Base-by-base conservation (phyloP, 768 basidiomycete species). In the Cystobasidium onofrii region DNA sequence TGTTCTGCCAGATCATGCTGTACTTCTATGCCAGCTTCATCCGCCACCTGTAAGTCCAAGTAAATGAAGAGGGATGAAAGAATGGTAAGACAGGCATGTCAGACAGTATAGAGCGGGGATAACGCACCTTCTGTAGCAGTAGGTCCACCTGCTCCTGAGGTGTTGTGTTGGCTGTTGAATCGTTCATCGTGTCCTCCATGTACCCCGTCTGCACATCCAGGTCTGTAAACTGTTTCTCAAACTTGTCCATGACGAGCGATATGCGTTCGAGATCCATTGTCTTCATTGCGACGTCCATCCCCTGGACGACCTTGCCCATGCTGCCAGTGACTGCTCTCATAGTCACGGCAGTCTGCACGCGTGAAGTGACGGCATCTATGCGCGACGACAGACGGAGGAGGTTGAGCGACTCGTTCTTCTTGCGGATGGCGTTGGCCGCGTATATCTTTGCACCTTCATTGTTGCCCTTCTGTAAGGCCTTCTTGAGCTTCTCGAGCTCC, bases 201-300 rank as follows among this genome's bases (percentile, higher is more conserved):
- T 95, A 94, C 4, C 88, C 90, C 20, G 96, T 95, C 81, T 98
- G 95, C 7, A 99, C 96, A 80, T 98, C 96, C 23, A 99, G 87
- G 81, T 98, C 96, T 43, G 91, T 85, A 83, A 98, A 98, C 77
- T 98, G 95, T 4, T 88, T 76, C 81, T 99, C 96, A 82, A 99
- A 99, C 83, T 93, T 98, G 84, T 98, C 96, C 96, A 99, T 98
- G 39, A 99, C 92, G 69, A 91, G 82, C 15, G 96, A 95, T 79
- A 99, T 98, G 95, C 97, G 86, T 78, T 99, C 96, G 72, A 98
- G 86, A 84, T 99, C 98, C 96, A 99, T 99, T 82, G 85, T 90
- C 78, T 96, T 90, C 96, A 99, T 98, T 2, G 96, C 96, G 80
- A 89, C 91, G 81, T 99, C 96, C 96, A 99, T 98, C 39, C 93